Conservation (phyloP, 108 stramenopile species). For the Skeletonema tropicum region DNA sequence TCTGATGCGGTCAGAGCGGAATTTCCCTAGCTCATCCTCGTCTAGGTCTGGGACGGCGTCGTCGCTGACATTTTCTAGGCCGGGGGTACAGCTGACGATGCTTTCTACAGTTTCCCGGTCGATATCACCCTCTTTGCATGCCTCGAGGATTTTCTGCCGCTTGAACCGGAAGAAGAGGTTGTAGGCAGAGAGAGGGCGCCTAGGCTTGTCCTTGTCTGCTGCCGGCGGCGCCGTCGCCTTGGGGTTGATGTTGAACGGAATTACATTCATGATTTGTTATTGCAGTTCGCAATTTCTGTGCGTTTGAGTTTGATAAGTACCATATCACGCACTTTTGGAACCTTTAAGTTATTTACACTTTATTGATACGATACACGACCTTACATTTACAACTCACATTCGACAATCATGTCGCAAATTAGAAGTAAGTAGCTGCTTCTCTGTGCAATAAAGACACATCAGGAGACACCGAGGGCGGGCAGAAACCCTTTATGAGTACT, state of each 20-base stretch:
- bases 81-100: neutral
- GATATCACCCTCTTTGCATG: neutral
- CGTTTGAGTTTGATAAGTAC: no score
- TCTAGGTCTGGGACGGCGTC: neutral
- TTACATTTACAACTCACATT: no score
- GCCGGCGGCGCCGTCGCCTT: neutral
- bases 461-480: no score
- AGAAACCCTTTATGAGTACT: no score
- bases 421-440: no score
- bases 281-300: no score
- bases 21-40: neutral
- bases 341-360: no score
- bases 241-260: neutral
- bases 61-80: neutral
- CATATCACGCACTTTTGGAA: no score
- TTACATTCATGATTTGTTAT: neutral
- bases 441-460: no score
- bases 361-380: no score
- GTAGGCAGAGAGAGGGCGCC: slow-evolving; percentile 7
- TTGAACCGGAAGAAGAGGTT: slow-evolving; percentile 14
- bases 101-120: neutral
- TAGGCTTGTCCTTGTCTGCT: neutral
- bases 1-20: slow-evolving; percentile 2
- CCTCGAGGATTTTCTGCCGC: neutral
- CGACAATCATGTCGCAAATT: no score